These are phyloP conservation scores for Sphagnum magellanicum DNA, from an alignment of 228 moss, liverwort and hornwort genomes.

Conservation along the genomic window DNA sequence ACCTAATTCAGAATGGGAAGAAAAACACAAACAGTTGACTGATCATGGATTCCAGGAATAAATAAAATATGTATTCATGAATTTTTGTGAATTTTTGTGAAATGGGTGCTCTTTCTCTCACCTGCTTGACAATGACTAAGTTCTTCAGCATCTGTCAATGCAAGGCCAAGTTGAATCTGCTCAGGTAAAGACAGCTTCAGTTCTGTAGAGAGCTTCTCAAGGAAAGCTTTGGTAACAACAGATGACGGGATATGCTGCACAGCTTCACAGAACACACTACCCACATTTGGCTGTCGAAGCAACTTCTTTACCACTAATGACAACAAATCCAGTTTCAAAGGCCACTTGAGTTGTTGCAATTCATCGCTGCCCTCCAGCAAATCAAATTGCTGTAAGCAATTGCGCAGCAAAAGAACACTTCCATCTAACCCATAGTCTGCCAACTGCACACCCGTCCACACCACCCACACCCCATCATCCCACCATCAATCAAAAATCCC, in stretches of 20 bases:
- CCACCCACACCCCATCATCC: no score
- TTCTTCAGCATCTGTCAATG: slow-evolving; percentile 76
- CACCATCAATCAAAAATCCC: no score
- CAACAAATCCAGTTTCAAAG: slow-evolving; percentile 73
- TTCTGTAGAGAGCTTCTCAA: slow-evolving; percentile 71
- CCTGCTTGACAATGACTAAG: slow-evolving; percentile 71
- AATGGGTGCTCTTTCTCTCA: slow-evolving; percentile 3
- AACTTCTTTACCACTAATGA: slow-evolving; percentile 66
- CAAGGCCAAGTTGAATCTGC: slow-evolving; percentile 87
- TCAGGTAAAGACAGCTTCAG: slow-evolving; percentile 75
- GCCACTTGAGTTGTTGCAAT: slow-evolving; percentile 48
- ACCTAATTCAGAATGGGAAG: no score
- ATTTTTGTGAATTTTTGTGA: no score
- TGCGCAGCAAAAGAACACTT: slow-evolving; percentile 75
- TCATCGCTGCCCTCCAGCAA: slow-evolving; percentile 50
- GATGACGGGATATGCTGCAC: slow-evolving; percentile 54
- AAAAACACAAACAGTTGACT: no score
- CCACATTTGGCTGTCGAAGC: slow-evolving; percentile 80
- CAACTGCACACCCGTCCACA: slow-evolving; percentile 28
- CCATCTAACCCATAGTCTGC: slow-evolving; percentile 90
- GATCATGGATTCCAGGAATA: no score
- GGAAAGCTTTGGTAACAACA: slow-evolving; percentile 57
- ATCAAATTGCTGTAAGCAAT: slow-evolving; percentile 89
- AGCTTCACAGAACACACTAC: slow-evolving; percentile 83
- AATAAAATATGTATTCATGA: no score